Conservation (phyloP, 768 basidiomycete species). For the Cyclocybe aegerita region DNA sequence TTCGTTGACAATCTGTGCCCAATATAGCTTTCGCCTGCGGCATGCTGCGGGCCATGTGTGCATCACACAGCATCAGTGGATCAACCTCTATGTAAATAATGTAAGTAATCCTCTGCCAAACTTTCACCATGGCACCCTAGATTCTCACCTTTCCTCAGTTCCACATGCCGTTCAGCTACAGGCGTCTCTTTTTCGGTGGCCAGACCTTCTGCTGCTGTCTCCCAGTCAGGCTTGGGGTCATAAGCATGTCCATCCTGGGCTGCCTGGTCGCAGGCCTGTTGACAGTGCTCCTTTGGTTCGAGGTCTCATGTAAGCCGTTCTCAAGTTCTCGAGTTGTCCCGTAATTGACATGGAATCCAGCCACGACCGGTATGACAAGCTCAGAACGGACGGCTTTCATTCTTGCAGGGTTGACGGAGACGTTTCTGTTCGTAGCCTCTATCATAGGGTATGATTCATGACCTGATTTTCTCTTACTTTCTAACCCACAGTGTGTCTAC, state of each 20-base stretch:
- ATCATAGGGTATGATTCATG: constrained; percentile 46
- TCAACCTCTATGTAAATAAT: background rate
- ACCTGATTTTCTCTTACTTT: too few relatives aligned
- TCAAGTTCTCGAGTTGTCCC: background rate
- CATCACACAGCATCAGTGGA: too few relatives aligned
- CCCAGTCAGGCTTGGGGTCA: constrained; percentile 61
- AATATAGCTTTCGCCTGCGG: too few relatives aligned
- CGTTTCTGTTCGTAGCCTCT: constrained; percentile 51
- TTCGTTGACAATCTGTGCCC: too few relatives aligned
- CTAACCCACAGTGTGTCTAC: too few relatives aligned
- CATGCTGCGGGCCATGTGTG: too few relatives aligned
- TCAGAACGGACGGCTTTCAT: constrained; percentile 42
- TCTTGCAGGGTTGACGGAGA: constrained; percentile 52
- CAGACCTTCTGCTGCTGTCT: constrained; percentile 61
- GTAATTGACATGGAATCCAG: constrained; percentile 17
- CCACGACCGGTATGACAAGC: constrained; percentile 32
- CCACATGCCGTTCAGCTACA: constrained; percentile 43
- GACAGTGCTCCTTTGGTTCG: constrained; percentile 59
- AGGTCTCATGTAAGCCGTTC: constrained; percentile 50
- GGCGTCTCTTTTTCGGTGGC: constrained; percentile 47
- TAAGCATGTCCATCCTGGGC: constrained; percentile 51
- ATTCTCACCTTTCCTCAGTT: background rate
- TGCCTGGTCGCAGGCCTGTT: constrained; percentile 55
- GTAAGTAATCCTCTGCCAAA: background rate
- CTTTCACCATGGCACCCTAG: background rate